Conservation (phyloP, 345 rosid species). For the Salix exigua region DNA sequence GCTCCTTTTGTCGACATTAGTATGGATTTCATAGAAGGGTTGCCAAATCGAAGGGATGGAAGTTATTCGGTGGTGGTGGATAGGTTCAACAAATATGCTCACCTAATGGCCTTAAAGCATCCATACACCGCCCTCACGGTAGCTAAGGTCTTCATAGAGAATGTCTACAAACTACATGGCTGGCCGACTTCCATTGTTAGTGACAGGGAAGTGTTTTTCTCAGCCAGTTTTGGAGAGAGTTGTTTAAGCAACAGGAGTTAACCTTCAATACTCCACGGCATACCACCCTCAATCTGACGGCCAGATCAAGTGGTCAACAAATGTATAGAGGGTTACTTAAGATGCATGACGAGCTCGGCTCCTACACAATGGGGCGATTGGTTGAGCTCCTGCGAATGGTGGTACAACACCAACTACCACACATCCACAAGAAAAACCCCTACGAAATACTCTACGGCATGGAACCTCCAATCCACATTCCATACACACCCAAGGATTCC, state of each 20-base stretch:
- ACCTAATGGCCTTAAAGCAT: not conserved
- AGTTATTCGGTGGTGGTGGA: not conserved
- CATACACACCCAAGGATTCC: no score
- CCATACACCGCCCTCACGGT: not conserved
- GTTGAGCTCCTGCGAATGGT: not conserved
- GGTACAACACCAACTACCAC: not conserved
- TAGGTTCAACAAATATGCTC: not conserved
- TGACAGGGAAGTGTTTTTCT: no score
- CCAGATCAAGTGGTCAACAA: not conserved
- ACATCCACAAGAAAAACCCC: not conserved
- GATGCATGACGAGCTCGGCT: not conserved
- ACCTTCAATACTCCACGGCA: not conserved
- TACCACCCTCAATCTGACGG: not conserved
- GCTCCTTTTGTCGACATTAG: no score
- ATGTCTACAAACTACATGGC: no score
- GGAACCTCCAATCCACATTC: no score
- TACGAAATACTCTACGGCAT: not conserved
- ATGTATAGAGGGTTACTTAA: not conserved
- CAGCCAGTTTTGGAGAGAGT: not conserved
- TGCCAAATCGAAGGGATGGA: no score
- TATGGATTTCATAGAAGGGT: no score
- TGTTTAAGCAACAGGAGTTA: not conserved
- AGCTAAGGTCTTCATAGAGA: no score
- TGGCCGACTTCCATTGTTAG: no score
- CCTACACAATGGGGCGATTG: not conserved